Percentiles rank a stretch among this genome's conserved stretches.
Evolutionary conservation across 306 rosid genomes (phyloP).

Genomic region (Citrullus mucosospermus): DNA sequence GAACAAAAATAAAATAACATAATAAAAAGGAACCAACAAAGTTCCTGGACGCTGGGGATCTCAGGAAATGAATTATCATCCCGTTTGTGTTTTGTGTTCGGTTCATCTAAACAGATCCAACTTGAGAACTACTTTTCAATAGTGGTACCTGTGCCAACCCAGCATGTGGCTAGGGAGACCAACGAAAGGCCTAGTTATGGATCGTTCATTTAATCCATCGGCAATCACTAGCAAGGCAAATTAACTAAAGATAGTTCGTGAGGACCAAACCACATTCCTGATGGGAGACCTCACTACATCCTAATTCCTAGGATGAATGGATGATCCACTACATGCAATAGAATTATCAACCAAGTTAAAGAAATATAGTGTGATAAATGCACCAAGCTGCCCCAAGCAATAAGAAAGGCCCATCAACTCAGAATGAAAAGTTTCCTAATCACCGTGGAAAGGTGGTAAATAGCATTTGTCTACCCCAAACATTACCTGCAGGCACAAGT

Average conservation of each 20-base stretch:
- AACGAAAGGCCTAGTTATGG: neutral
- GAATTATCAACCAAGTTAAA: neutral
- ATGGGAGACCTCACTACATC: neutral
- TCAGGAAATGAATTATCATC: neutral
- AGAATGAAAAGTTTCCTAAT: neutral
- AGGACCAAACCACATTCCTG: neutral
- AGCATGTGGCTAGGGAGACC: neutral
- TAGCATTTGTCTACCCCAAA: neutral
- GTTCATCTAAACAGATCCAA: neutral
- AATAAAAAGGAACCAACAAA: neutral
- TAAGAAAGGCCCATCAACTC: slow-evolving; percentile 1
- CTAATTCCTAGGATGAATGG: neutral
- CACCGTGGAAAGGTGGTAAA: slow-evolving; percentile 5
- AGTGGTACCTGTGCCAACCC: neutral
- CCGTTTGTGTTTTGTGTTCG: neutral
- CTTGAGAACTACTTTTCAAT: neutral
- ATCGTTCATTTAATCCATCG: neutral
- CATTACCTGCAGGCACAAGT: slow-evolving; percentile 85
- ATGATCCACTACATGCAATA: neutral
- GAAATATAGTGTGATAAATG: neutral
- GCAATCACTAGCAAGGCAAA: neutral
- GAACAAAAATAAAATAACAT: neutral
- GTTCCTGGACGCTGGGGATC: neutral
- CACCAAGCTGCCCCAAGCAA: neutral
- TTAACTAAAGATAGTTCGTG: neutral